Percentiles rank a stretch among this genome's conserved stretches.
Conservation (phyloP, 164 flowering plant genomes). For the Umbellularia californica region DNA sequence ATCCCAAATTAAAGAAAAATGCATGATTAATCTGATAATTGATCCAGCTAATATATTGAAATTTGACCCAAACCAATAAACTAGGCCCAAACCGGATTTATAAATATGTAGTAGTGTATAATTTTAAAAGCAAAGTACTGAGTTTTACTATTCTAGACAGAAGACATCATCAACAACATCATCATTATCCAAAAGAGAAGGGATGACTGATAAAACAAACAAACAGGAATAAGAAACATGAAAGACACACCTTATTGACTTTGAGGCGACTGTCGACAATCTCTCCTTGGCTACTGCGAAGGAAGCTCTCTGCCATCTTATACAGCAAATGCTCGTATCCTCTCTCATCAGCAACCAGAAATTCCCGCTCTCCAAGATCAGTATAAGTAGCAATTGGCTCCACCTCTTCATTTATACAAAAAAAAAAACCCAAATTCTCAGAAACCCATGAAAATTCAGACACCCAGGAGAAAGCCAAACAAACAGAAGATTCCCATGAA, state of each 20-base stretch:
- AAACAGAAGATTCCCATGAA: neutral
- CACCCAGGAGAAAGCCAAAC: neutral
- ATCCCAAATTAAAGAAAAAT: no score
- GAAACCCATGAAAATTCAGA: neutral
- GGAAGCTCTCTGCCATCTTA: constrained; percentile 74
- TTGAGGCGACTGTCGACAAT: constrained; percentile 65
- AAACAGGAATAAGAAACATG: neutral
- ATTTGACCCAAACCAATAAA: no score
- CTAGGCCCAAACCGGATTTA: no score
- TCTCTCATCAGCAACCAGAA: constrained; percentile 83
- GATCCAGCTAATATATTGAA: no score
- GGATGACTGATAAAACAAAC: neutral
- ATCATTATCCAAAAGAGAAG: no score
- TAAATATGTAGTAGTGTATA: no score
- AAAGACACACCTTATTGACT: constrained; percentile 61
- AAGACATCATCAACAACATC: no score
- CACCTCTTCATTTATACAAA: constrained; percentile 48
- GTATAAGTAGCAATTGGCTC: constrained; percentile 84
- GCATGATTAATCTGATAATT: no score
- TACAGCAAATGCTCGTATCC: constrained; percentile 69
- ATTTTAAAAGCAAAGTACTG: no score
- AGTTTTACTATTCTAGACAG: no score
- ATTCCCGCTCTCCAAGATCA: constrained; percentile 79
- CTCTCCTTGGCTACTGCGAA: constrained; percentile 53
- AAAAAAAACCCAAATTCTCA: neutral